Conservation (phyloP, 805 yeast species). For the Candida palmyrensis region DNA sequence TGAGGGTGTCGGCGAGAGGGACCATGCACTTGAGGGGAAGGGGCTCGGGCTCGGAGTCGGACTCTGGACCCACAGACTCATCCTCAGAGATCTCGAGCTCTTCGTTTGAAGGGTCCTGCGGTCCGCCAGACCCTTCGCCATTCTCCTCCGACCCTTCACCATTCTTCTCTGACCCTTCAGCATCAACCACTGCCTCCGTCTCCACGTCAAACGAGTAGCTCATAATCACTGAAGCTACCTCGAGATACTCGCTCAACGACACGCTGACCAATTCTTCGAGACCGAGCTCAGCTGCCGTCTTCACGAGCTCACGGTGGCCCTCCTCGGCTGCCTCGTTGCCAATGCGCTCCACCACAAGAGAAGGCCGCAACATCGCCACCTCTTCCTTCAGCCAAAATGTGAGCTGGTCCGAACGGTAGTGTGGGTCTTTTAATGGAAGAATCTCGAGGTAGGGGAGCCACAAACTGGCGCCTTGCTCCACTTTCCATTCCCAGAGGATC, state of each 20-base stretch:
- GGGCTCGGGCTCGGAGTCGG: constrained; percentile 13
- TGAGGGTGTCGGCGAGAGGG: constrained; percentile 86
- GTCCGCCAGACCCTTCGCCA: constrained; percentile 17
- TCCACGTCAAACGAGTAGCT: constrained; percentile 88
- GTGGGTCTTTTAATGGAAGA: constrained; percentile 46
- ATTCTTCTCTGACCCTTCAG: no score
- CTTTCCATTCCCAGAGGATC: constrained; percentile 54
- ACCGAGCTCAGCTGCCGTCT: constrained; percentile 22
- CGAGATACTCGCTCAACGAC: constrained; percentile 56
- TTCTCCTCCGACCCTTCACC: constrained; percentile 24
- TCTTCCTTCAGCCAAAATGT: constrained; percentile 79
- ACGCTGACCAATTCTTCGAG: constrained; percentile 21
- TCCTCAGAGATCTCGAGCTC: constrained; percentile 22
- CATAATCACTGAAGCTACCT: constrained; percentile 77
- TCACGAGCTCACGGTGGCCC: constrained; percentile 44
- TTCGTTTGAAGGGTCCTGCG: constrained; percentile 27
- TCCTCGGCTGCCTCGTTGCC: constrained; percentile 65
- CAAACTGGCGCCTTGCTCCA: constrained; percentile 39
- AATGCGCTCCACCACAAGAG: constrained; percentile 61
- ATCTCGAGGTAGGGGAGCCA: constrained; percentile 74
- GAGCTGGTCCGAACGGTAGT: constrained; percentile 50
- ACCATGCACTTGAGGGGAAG: constrained; percentile 75
- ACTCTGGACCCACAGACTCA: constrained; percentile 19
- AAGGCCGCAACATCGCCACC: constrained; percentile 54
- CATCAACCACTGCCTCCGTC: constrained; percentile 20